Evolutionary conservation across 1,139 yeast genomes (phyloP).

Genomic region (Wickerhamomyces sp.): DNA sequence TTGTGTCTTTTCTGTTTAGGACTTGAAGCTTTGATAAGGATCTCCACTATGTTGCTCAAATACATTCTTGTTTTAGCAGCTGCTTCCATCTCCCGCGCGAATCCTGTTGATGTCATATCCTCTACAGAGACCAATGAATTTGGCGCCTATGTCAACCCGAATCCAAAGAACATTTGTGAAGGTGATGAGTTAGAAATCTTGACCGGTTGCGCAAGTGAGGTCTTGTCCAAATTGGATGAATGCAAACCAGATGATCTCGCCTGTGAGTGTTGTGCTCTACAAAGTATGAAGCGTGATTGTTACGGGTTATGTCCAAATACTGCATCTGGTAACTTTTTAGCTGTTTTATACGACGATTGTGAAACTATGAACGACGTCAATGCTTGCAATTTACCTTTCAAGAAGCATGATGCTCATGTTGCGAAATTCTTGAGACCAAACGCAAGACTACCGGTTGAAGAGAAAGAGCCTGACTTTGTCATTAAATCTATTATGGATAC

Average conservation of each 20-base stretch:
- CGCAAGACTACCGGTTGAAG: slow-evolving; percentile 22
- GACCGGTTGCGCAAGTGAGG: slow-evolving; percentile 42
- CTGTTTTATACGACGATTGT: slow-evolving; percentile 43
- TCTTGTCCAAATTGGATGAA: slow-evolving; percentile 38
- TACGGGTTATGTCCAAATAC: slow-evolving; percentile 46
- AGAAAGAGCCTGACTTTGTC: slow-evolving; percentile 23
- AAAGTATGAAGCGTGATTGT: slow-evolving; percentile 40
- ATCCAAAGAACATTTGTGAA: slow-evolving; percentile 35
- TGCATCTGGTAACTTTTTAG: slow-evolving; percentile 39
- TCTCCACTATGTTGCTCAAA: not conserved
- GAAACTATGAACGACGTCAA: slow-evolving; percentile 41
- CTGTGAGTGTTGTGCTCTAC: slow-evolving; percentile 53
- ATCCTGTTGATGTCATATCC: slow-evolving; percentile 14
- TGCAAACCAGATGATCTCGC: slow-evolving; percentile 50
- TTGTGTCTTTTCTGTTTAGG: too few species aligned
- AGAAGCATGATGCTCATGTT: slow-evolving; percentile 31
- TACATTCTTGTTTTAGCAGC: not conserved
- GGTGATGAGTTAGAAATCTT: slow-evolving; percentile 40
- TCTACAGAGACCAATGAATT: slow-evolving; percentile 25
- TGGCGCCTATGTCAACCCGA: slow-evolving; percentile 44
- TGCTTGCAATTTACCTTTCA: slow-evolving; percentile 47
- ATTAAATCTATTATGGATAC: slow-evolving; percentile 20
- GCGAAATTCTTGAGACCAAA: slow-evolving; percentile 23
- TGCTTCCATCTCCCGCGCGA: not conserved
- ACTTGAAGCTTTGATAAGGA: not conserved